These are phyloP conservation scores for Eimeria falciformis DNA, from an alignment of 169 alveolate genomes.

Conservation along the genomic window DNA sequence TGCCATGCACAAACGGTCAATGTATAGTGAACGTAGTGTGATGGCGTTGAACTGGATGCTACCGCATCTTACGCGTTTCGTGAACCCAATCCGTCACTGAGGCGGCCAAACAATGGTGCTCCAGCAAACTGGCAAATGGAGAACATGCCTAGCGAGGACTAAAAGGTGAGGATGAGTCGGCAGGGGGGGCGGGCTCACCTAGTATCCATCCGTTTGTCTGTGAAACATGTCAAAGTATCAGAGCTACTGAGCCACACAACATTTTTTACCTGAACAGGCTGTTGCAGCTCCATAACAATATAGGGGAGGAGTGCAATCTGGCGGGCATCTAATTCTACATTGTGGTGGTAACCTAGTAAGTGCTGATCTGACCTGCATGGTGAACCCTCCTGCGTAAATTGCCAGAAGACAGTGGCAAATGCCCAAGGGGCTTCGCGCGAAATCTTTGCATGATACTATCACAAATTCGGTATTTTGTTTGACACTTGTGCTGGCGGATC, in stretches of 20 bases:
- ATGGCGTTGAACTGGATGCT: neutral
- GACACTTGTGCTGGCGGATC: slow-evolving; percentile 42
- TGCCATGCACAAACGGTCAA: too few relatives aligned
- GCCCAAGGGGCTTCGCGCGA: slow-evolving; percentile 73
- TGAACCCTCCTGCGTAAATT: slow-evolving; percentile 66
- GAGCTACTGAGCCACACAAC: neutral
- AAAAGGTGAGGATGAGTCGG: neutral
- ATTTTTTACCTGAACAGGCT: slow-evolving; percentile 71
- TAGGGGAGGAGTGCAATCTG: slow-evolving; percentile 76
- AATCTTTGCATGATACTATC: slow-evolving; percentile 30
- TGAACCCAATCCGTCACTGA: slow-evolving; percentile 71
- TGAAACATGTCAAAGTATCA: neutral
- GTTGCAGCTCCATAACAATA: slow-evolving; percentile 73
- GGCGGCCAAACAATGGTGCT: slow-evolving; percentile 72
- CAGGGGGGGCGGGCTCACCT: slow-evolving; percentile 39
- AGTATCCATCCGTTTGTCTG: slow-evolving; percentile 73
- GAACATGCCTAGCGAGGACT: slow-evolving; percentile 37
- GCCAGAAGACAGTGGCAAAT: slow-evolving; percentile 74
- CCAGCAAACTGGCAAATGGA: slow-evolving; percentile 68
- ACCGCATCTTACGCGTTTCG: slow-evolving; percentile 63
- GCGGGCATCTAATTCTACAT: neutral
- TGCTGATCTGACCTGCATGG: slow-evolving; percentile 63
- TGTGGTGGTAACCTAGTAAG: neutral
- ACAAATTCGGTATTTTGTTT: slow-evolving; percentile 29
- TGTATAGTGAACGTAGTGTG: neutral